A percentile compares a stretch with the other conserved stretches of the same genome.
These are phyloP conservation scores for Cladosporium cucumerinum DNA, from an alignment of 2,329 filamentous ascomycete genomes.

Conservation along the genomic window DNA sequence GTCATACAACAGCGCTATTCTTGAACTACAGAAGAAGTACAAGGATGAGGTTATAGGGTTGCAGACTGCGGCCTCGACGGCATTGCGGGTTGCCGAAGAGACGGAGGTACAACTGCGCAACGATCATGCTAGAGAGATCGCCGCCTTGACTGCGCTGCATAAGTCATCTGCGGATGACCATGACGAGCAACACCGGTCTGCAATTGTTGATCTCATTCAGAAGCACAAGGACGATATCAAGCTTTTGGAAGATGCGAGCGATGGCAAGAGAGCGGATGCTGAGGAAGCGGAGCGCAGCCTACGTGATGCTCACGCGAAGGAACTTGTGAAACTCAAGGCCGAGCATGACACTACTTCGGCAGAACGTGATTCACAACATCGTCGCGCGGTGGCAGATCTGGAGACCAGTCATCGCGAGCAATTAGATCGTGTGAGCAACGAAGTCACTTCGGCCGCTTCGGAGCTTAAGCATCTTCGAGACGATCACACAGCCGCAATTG, in stretches of 20 bases:
- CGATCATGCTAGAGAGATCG: neutral
- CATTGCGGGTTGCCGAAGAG: neutral
- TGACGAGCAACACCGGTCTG: neutral
- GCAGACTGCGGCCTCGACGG: neutral
- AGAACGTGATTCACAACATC: conserved; percentile 8
- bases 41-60: neutral
- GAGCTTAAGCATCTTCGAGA: neutral
- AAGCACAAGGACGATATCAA: conserved; percentile 14
- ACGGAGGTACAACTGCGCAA: neutral
- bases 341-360: conserved; percentile 13
- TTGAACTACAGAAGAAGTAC: conserved; percentile 14
- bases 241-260: neutral
- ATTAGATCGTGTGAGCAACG: neutral
- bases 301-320: neutral
- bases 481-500: neutral
- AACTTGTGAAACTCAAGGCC: neutral
- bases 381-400: neutral
- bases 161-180: neutral
- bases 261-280: neutral
- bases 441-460: neutral
- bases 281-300: neutral
- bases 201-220: neutral
- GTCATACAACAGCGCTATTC: conserved; percentile 8
- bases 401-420: conserved; percentile 2
- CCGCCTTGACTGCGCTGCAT: neutral